Percentiles rank a stretch among this genome's conserved stretches.
Conservation (phyloP, 495 filamentous ascomycete genomes). For the Aspergillus cristatus region DNA sequence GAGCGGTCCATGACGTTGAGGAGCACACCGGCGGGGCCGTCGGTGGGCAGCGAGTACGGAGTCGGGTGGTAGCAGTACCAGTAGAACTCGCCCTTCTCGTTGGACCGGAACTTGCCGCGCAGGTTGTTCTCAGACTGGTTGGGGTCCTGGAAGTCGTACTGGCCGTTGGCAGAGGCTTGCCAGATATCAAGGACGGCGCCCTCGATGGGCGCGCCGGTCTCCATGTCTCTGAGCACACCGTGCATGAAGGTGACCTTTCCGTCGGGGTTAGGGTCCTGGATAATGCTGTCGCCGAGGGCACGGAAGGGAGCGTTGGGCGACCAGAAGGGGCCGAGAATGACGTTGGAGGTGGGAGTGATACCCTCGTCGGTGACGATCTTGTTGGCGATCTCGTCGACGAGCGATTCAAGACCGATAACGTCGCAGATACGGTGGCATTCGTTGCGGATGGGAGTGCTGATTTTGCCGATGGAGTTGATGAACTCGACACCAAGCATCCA, state of each 20-base stretch:
- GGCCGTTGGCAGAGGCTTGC: constrained; percentile 76
- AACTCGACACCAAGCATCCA: constrained; percentile 72
- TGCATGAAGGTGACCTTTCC: constrained; percentile 66
- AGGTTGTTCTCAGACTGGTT: constrained; percentile 73
- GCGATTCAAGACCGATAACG: constrained; percentile 74
- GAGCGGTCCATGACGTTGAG: constrained; percentile 64
- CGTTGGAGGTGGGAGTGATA: constrained; percentile 64
- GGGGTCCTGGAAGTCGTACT: constrained; percentile 86
- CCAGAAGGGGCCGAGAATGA: constrained; percentile 85
- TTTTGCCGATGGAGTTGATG: constrained; percentile 43
- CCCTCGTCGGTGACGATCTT: constrained; percentile 64
- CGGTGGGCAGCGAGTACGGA: constrained; percentile 67
- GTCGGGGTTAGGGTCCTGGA: constrained; percentile 54
- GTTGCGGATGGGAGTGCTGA: constrained; percentile 52
- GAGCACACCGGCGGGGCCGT: constrained; percentile 63
- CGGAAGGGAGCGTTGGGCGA: constrained; percentile 75
- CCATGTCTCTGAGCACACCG: constrained; percentile 62
- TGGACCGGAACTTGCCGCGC: constrained; percentile 70
- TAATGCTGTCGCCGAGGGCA: constrained; percentile 57
- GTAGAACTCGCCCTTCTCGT: constrained; percentile 65
- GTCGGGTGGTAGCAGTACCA: constrained; percentile 82
- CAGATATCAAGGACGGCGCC: constrained; percentile 74
- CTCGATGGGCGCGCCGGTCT: constrained; percentile 60
- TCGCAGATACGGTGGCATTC: constrained; percentile 73
- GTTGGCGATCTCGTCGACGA: constrained; percentile 81